phyloP scores from a whole-genome alignment of 768 basidiomycete genomes.

The Suillus variegatus region DNA sequence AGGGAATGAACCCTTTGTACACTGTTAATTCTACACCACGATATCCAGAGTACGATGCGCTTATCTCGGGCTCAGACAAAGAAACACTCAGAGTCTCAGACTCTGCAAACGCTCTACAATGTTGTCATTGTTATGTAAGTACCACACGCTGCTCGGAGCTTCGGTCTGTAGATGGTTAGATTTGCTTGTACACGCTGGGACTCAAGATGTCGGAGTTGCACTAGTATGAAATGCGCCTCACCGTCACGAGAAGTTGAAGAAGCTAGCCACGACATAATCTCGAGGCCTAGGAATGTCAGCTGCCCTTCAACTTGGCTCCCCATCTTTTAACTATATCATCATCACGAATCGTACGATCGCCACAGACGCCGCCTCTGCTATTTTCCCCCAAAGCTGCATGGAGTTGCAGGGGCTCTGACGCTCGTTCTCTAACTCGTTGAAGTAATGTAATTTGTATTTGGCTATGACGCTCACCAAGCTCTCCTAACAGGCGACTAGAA shows the following conservation, averaged over 20 bases:
- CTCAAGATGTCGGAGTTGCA: neutral
- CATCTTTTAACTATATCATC: neutral
- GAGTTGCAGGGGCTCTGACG: neutral
- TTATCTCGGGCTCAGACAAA: neutral
- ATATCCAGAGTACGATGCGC: neutral
- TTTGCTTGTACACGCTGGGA: neutral
- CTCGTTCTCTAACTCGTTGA: neutral
- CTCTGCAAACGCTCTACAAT: neutral
- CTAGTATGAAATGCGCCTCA: neutral
- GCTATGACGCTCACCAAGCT: neutral
- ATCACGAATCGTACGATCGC: neutral
- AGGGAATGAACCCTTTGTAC: too few relatives aligned
- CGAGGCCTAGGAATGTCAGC: neutral
- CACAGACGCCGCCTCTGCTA: neutral
- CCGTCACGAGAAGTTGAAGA: neutral
- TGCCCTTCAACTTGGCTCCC: neutral
- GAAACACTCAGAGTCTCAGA: neutral
- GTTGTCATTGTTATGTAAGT: neutral
- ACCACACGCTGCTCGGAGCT: neutral
- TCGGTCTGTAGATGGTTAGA: neutral
- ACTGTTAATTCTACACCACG: too few relatives aligned
- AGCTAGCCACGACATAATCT: neutral
- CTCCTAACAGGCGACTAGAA: neutral
- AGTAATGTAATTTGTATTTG: neutral
- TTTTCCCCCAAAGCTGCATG: neutral